Conservation (phyloP, 192 early-diverging fungal species). For the Entomortierella chlamydospora region DNA sequence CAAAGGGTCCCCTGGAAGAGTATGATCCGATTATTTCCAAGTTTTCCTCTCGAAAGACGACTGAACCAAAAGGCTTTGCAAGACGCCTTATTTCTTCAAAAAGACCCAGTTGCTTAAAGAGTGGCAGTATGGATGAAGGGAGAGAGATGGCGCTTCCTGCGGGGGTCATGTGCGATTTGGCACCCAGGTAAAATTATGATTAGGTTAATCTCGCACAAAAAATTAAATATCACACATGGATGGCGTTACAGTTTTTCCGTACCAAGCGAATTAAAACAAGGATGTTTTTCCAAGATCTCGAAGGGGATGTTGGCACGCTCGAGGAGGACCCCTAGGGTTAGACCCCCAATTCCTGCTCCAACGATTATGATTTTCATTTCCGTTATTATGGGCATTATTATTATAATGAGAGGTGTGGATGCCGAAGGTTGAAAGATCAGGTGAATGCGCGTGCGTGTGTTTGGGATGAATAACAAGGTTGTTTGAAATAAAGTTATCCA, state of each 20-base stretch:
- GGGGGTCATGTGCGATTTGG: not conserved
- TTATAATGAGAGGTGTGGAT: not conserved
- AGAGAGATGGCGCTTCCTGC: constrained; percentile 38
- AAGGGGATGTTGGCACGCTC: constrained; percentile 31
- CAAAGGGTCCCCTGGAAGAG: constrained; percentile 7
- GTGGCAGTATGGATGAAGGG: constrained; percentile 19
- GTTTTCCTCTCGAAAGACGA: constrained; percentile 24
- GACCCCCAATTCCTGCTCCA: constrained; percentile 33
- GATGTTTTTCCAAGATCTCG: constrained; percentile 33
- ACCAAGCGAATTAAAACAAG: constrained; percentile 19
- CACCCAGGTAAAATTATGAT: too few species aligned
- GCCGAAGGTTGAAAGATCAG: too few species aligned
- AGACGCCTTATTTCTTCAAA: constrained; percentile 21
- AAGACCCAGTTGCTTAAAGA: constrained; percentile 27
- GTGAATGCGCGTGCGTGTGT: too few species aligned
- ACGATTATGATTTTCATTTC: constrained; percentile 15
- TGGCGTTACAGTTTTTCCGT: not conserved
- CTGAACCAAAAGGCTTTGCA: constrained; percentile 33
- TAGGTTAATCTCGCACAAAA: too few species aligned
- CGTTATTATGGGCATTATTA: not conserved
- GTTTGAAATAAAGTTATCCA: too few species aligned
- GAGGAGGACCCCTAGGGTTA: constrained; percentile 20
- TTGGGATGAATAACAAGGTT: too few species aligned
- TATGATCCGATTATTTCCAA: constrained; percentile 16
- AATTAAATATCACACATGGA: constrained; percentile 3